A percentile compares a stretch with the other conserved stretches of the same genome.
Evolutionary conservation across 2,329 filamentous ascomycete species (phyloP).

Genomic region (Xylaria sp.): DNA sequence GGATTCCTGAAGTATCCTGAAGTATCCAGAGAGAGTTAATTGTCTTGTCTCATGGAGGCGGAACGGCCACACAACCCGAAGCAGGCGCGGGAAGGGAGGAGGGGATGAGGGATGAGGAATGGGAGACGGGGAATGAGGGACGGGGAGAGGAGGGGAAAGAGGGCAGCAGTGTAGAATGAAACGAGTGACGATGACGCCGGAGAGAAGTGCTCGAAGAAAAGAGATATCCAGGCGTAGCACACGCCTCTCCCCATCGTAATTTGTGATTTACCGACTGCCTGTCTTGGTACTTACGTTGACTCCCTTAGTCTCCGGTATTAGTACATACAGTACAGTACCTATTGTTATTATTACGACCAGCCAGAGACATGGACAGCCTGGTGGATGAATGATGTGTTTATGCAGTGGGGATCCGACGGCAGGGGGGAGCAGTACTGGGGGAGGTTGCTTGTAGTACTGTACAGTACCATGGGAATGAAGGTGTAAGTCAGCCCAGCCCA

Average conservation of each 20-base stretch:
- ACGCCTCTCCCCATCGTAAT: constrained; percentile 5
- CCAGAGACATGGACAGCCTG: too few species aligned
- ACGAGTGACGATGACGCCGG: constrained; percentile 17
- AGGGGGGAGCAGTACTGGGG: constrained; percentile 12
- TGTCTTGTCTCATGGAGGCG: constrained; percentile 29
- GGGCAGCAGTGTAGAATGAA: constrained; percentile 1
- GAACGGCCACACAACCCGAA: constrained; percentile 30
- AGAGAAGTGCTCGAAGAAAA: constrained; percentile 22
- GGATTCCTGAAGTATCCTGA: constrained; percentile 33
- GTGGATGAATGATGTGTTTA: constrained; percentile 1
- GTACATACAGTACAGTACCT: too few species aligned
- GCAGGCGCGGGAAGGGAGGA: constrained; percentile 30
- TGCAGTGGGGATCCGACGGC: constrained; percentile 24
- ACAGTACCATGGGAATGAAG: constrained; percentile 1
- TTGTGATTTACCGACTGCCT: constrained; percentile 2
- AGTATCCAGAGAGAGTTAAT: constrained; percentile 30
- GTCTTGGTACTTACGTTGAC: too few species aligned
- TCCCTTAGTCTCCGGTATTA: too few species aligned
- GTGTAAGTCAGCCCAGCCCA: background rate
- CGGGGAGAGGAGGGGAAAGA: constrained; percentile 20
- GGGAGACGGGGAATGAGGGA: constrained; percentile 9
- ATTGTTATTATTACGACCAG: too few species aligned
- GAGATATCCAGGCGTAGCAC: background rate
- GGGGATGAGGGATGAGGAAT: constrained; percentile 21
- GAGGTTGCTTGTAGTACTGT: too few species aligned